Evolutionary conservation across 2,329 filamentous ascomycete species (phyloP).

Genomic region (Colletotrichum filicis): DNA sequence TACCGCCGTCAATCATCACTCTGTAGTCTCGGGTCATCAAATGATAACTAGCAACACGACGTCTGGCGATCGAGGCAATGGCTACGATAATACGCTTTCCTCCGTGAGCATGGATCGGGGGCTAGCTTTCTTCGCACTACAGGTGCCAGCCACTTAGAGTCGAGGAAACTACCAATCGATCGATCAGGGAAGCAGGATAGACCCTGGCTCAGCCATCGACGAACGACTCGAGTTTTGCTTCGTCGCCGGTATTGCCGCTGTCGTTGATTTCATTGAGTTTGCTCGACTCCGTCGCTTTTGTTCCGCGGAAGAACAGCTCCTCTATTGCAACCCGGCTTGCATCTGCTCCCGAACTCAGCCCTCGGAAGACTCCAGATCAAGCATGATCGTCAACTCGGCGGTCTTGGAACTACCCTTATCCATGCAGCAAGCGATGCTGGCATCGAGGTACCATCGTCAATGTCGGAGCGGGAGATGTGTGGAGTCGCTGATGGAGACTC

Average conservation of each 20-base stretch:
- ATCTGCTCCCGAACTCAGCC: neutral
- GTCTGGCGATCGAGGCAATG: neutral
- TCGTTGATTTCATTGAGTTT: neutral
- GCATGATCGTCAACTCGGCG: slow-evolving; percentile 22
- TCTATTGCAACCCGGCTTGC: slow-evolving; percentile 1
- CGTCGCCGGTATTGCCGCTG: neutral
- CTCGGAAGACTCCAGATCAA: slow-evolving; percentile 14
- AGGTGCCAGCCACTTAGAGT: slow-evolving; percentile 20
- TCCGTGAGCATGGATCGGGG: slow-evolving; percentile 9
- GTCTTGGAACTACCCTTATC: slow-evolving; percentile 5
- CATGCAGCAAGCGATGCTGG: slow-evolving; percentile 7
- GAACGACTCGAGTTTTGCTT: neutral
- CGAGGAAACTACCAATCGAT: neutral
- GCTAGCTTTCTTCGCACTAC: neutral
- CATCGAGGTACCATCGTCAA: slow-evolving; percentile 11
- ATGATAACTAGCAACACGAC: neutral
- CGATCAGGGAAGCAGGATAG: slow-evolving; percentile 13
- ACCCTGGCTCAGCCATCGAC: slow-evolving; percentile 1
- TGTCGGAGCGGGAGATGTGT: slow-evolving; percentile 20
- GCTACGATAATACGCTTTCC: neutral
- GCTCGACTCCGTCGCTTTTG: neutral
- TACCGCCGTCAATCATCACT: neutral
- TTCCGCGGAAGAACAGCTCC: neutral
- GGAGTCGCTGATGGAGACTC: slow-evolving; percentile 15
- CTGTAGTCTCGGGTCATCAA: neutral